Evolutionary conservation across 352 stramenopile genomes (phyloP), one percentile per base, ranked within the genome.

Genomic region (Globisporangium cystogenes): DNA sequence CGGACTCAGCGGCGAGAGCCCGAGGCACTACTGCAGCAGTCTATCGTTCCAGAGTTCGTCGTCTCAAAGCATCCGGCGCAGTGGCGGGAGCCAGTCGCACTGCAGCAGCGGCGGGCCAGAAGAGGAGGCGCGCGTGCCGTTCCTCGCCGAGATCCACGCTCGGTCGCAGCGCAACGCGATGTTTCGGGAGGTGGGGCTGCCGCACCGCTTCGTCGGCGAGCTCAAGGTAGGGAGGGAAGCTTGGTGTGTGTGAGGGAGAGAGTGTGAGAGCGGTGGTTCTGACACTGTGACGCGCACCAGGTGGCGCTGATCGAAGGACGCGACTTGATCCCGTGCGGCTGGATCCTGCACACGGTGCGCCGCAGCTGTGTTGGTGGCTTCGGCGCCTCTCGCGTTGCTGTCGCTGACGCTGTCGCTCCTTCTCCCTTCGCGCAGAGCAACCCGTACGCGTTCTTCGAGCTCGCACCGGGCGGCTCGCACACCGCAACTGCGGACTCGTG

Each of bases 161-260:
- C 79, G 79, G 33, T 78, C 74, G 6, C 82, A 91, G 51, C 72
- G 82, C 20, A 93, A 93, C 62, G 70, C 73, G 4, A 77, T 93
- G 62, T 90, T 93, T 55, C 57, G 85, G 41, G 74, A 90, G 64
- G 70, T 85, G 21, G 80, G 82, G 0, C 50, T 93, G 24, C 80
- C 80, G 14, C 78, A 93, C 53, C 82, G 80, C 12, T 89, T 93
- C 48, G 60, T 91, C 39, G 82, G 74, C 18, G 67, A 80, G 8
- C 53, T 93, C 21, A 87, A 63, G 50, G 82, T 85, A 23, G 36
- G 14, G 18, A 33, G 7, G 33, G 14, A 18, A 10, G 37, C 18
- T 10, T 33, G 29, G 6, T 5, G 5, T 36, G 7, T 14, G 31
- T 10, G 31, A 15, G 7, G 31, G 8, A 36, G n/a, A 7, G 44